phyloP scores from a whole-genome alignment of 2,329 filamentous ascomycete genomes.

The Talaromyces sp. region DNA sequence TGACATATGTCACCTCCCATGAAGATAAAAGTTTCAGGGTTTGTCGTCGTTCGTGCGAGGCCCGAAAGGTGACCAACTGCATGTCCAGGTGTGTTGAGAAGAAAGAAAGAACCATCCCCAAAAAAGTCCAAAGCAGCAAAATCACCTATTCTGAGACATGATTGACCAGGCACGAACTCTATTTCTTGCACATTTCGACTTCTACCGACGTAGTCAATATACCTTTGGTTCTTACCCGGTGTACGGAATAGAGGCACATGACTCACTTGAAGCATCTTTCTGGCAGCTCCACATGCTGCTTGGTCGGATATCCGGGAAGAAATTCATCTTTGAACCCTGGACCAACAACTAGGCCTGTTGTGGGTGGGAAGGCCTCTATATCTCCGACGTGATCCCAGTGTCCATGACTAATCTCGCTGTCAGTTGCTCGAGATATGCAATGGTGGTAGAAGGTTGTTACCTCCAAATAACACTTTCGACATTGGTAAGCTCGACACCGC shows the following conservation, averaged over 20 bases:
- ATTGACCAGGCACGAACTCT: slow-evolving; percentile 26
- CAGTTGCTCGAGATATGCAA: slow-evolving; percentile 4
- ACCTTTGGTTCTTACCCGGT: no score
- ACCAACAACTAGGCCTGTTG: slow-evolving; percentile 44
- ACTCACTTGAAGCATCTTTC: slow-evolving; percentile 40
- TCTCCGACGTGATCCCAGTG: slow-evolving; percentile 44
- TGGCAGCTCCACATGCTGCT: slow-evolving; percentile 32
- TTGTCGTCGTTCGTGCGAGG: slow-evolving; percentile 20
- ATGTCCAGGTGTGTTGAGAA: slow-evolving; percentile 25
- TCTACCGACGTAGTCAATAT: background rate
- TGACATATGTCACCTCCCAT: slow-evolving; percentile 49
- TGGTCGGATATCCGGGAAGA: slow-evolving; percentile 43
- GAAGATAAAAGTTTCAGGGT: slow-evolving; percentile 38
- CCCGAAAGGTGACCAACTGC: slow-evolving; percentile 22
- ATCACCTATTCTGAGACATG: slow-evolving; percentile 15
- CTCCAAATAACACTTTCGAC: slow-evolving; percentile 28
- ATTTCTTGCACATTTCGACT: slow-evolving; percentile 3
- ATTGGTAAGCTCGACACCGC: slow-evolving; percentile 27
- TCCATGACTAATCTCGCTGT: slow-evolving; percentile 22
- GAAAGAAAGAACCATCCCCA: slow-evolving; percentile 26
- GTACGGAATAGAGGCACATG: background rate
- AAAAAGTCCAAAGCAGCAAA: slow-evolving; percentile 26
- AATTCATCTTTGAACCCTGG: slow-evolving; percentile 43
- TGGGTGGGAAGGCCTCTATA: slow-evolving; percentile 38
- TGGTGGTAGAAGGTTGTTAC: slow-evolving; percentile 14